Base-by-base conservation (phyloP, 495 filamentous ascomycete genomes). In the Cladorrhinum samala region DNA sequence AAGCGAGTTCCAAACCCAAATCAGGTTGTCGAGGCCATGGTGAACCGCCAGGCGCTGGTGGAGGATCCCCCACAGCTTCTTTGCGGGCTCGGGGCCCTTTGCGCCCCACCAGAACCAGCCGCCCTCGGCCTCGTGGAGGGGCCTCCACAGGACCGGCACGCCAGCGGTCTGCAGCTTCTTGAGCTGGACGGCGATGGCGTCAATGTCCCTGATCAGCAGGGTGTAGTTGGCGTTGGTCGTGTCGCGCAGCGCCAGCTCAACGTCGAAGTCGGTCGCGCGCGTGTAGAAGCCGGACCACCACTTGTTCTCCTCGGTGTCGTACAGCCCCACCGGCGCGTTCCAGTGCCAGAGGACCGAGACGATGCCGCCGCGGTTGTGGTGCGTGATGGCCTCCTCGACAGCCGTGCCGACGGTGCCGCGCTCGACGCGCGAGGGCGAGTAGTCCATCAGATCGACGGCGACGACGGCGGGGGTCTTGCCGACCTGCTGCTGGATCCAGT, bases 61-160 rank as follows among this genome's bases (percentile, higher is more conserved):
- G 25, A 77, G 7, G 0, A 77, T 46, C 1, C 43, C 38, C 33
- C 58, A 77, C 1, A 77, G 64, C 47, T 70, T 54, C 61, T 76
- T 77, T 56, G 57, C 61, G 18, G 73, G 60, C 47, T 62, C 75
- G 23, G 75, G 45, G 0, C 74, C 74, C 57, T 73, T 68, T 6
- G 74, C 75, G 13, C 75, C 75, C 75, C 75, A 77, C 75, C 75
- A 78, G 64, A 77, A 78, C 75, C 75, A 78, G 1, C 46, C 67
- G 2, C 75, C 75, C 45, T 77, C 74, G 13, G 74, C 74, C 48
- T 77, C 74, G 61, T 77, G 74, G 1, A 77, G 62, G 1, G 74
- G 74, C 0, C 74, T 59, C 55, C 60, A 77, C 5, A 77, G 64
- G 7, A 77, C 59, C 13, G 74, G 72, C 11, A 77, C 59, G 9